phyloP scores from a whole-genome alignment of 2,329 filamentous ascomycete genomes.

The Coniochaeta sp. region DNA sequence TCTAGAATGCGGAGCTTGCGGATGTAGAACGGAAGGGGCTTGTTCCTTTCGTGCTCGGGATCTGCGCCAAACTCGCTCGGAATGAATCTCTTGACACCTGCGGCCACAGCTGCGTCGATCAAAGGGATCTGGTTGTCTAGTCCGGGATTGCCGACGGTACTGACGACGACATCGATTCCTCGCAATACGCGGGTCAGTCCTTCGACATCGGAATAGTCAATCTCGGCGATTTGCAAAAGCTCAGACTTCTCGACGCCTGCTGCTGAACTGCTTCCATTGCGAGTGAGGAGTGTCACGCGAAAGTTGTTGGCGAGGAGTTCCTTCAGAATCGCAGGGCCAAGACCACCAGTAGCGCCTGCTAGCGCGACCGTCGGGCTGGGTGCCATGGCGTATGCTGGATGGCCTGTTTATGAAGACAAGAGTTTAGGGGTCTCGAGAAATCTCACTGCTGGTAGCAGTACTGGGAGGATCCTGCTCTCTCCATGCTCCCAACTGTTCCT shows the following conservation, averaged over 20 bases:
- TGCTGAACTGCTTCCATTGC: conserved; percentile 30
- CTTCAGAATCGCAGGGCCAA: conserved; percentile 18
- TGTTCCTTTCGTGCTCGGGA: conserved; percentile 12
- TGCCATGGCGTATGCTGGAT: conserved; percentile 3
- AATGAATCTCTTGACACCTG: conserved; percentile 49
- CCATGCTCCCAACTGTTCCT: not conserved
- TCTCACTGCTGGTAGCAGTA: not conserved
- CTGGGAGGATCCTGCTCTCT: not conserved
- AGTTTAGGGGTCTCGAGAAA: not conserved
- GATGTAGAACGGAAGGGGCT: conserved; percentile 16
- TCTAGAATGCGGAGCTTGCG: conserved; percentile 28
- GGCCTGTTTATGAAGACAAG: not conserved
- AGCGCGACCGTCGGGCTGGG: conserved; percentile 10
- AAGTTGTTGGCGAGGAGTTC: conserved; percentile 27
- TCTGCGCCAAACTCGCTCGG: conserved; percentile 42
- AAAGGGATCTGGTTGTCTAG: conserved; percentile 40
- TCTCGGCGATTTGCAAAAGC: conserved; percentile 29
- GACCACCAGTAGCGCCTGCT: conserved; percentile 19
- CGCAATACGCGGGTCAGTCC: conserved; percentile 38
- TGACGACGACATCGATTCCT: conserved; percentile 48
- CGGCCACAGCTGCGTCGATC: conserved; percentile 47
- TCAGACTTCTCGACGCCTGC: conserved; percentile 18
- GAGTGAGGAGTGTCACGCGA: conserved; percentile 42
- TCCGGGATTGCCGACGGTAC: conserved; percentile 32
- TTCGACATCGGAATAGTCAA: conserved; percentile 36